phyloP scores from a whole-genome alignment of 2,329 filamentous ascomycete species.

The Neofusicoccum kwambonambiense region DNA sequence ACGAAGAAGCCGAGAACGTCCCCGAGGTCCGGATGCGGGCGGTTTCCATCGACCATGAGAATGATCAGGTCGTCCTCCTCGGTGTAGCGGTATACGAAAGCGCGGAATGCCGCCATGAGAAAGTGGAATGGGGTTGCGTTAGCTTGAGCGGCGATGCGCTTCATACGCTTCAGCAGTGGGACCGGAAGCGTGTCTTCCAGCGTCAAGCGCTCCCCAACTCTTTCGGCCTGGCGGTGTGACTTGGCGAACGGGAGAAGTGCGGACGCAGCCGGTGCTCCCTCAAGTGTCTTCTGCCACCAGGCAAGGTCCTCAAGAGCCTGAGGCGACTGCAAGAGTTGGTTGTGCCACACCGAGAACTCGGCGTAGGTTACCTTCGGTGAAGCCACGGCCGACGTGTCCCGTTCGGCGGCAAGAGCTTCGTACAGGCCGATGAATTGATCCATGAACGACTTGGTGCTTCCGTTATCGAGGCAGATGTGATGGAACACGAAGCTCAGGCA shows the following conservation, averaged over 20 bases:
- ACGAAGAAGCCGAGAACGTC: slow-evolving; percentile 48
- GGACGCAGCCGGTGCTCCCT: slow-evolving; percentile 17
- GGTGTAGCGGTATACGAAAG: slow-evolving; percentile 33
- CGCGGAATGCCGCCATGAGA: slow-evolving; percentile 44
- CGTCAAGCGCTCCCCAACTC: slow-evolving; percentile 21
- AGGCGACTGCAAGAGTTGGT: slow-evolving; percentile 21
- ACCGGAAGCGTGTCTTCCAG: slow-evolving; percentile 21
- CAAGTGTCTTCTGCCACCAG: slow-evolving; percentile 22
- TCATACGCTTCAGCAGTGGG: slow-evolving; percentile 26
- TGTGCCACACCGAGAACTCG: slow-evolving; percentile 28
- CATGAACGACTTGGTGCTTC: slow-evolving; percentile 28
- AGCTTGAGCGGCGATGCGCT: slow-evolving; percentile 27
- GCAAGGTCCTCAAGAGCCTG: slow-evolving; percentile 20
- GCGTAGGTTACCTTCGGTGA: slow-evolving; percentile 23
- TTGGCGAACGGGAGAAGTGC: slow-evolving; percentile 23
- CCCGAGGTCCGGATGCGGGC: slow-evolving; percentile 32
- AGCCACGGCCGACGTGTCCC: slow-evolving; percentile 23
- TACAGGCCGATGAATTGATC: slow-evolving; percentile 24
- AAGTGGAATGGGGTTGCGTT: slow-evolving; percentile 46
- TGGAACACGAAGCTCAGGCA: slow-evolving; percentile 31
- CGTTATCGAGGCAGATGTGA: slow-evolving; percentile 37
- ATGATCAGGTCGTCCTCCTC: slow-evolving; percentile 45
- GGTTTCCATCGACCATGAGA: slow-evolving; percentile 49
- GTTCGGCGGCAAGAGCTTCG: slow-evolving; percentile 22
- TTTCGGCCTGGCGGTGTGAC: slow-evolving; percentile 16